Base-by-base conservation (phyloP, 2,329 filamentous ascomycete genomes). In the Clonostachys solani region DNA sequence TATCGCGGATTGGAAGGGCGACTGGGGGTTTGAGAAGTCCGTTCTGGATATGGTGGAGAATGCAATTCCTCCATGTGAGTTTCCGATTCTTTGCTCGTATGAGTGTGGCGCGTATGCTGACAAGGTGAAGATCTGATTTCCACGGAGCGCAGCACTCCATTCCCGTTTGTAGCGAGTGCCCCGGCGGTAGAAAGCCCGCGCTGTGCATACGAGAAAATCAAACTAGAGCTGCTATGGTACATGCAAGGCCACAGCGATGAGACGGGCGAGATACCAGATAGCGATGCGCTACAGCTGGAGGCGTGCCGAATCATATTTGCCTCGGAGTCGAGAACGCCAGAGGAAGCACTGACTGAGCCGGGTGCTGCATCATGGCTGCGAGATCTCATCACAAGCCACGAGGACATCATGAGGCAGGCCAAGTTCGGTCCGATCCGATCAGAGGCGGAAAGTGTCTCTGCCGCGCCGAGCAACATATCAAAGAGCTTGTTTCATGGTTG, bases 201-300 rank as follows among this genome's bases (percentile, higher is more conserved):
- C n/a, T 81, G 77, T 52, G 77, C 78, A 15, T 84, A 82, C 58
- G 81, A 84, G 53, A 65, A 83, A 19, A 67, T 85, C 55, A 83
- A 83, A 54, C 60, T 74, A 45, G 80, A 83, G 55, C 58, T 84
- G 50, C 67, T 73, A 37, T 73, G 76, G 57, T 84, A 74, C 64
- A 65, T 71, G 34, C 56, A 67, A 42, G 72, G 74, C 49, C 65
- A 70, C 44, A 62, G 60, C 13, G 68, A 77, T 17, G 62, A 71
- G 34, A 64, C 65, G 12, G 68, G 68, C 34, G 56, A 53, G 18
- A 40, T 60, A 2, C 73, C 74, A 3, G 74, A 68, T 5, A 79
- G 83, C 48, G 67, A 72, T 12, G 74, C 81, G 44, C 61, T 84
- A 46, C 74, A 77, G 49, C 57, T 73, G 15, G 78, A 83, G 59